Evolutionary conservation across 2,329 filamentous ascomycete genomes (phyloP), one percentile per base, ranked within the genome.

Genomic region (Epichloe festucae): DNA sequence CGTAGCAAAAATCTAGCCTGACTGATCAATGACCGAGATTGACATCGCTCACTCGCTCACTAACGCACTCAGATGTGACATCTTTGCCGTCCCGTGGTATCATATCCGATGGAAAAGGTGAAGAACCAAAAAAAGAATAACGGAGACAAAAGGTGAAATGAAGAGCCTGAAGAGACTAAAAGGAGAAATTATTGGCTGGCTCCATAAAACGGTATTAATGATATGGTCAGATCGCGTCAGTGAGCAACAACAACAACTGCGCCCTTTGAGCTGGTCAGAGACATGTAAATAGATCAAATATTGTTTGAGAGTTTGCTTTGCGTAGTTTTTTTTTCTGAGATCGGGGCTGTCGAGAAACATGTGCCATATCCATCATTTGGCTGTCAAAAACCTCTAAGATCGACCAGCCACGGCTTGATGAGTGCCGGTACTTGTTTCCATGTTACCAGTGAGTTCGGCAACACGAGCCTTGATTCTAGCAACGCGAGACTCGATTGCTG

Each of bases 381-480:
- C 53, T 47, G 53, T 48, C 48, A 46, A 49, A 50, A 50, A 49
- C 31, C 50, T 52, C 52, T 57, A 61, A 57, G 55, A 60, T 42
- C 56, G 59, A 42, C 57, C 59, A 17, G 56, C 46, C 40, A 54
- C 45, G 36, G 58, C 48, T 35, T 44, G 34, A 21, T 63, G 59
- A 27, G 76, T 71, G 6, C 63, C 65, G 41, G 60, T 63, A 36
- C 67, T 67, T 43, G 70, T 73, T 62, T 91, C 86, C 78, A 87
- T 87, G 67, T 87, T 87, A 60, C 85, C 85, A 2, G 93, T 98
- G 60, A 98, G 72, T 67, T 96, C 89, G 49, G 93, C 93, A 53
- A 98, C 93, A 55, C 93, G 85, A 54, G 93, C 93, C 72, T 96
- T 97, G 77, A 98, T 98, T 56, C 93, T 87, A 47, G 93, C 93